phyloP scores from a whole-genome alignment of 2,329 filamentous ascomycete species.

The Aspergillus sojae region DNA sequence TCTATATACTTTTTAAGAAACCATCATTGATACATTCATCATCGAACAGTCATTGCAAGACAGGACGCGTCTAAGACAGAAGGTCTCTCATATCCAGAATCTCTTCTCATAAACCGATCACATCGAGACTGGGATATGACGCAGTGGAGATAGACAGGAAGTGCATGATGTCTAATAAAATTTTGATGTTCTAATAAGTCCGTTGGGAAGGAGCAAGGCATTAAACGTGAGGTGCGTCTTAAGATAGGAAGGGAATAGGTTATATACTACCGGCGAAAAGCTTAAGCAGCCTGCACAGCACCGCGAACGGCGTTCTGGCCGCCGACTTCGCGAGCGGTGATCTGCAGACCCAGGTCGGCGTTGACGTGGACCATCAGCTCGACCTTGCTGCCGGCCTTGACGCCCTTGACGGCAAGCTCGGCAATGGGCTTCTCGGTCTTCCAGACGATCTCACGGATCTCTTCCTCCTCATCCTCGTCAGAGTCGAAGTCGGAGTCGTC shows the following conservation, averaged over 20 bases:
- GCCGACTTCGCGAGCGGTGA: constrained; percentile 83
- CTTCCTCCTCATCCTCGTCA: constrained; percentile 72
- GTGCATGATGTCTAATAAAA: constrained; percentile 8
- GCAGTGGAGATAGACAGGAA: background rate
- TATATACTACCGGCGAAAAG: constrained; percentile 15
- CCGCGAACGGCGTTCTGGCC: constrained; percentile 82
- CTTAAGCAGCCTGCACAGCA: constrained; percentile 47
- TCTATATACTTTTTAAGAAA: constrained; percentile 27
- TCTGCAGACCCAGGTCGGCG: constrained; percentile 75
- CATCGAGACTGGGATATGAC: background rate
- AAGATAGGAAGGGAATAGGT: constrained; percentile 6
- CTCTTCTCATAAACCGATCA: background rate
- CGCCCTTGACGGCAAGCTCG: constrained; percentile 78
- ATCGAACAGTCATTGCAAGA: constrained; percentile 24
- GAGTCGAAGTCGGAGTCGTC: constrained; percentile 66
- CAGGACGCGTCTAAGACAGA: background rate
- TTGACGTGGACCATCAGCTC: constrained; percentile 91
- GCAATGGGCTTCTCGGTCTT: constrained; percentile 81
- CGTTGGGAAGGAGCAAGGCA: constrained; percentile 7
- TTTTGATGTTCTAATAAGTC: constrained; percentile 13
- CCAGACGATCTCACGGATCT: constrained; percentile 88
- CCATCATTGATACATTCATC: constrained; percentile 29
- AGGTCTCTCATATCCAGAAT: background rate
- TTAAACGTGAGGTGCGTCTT: constrained; percentile 9
- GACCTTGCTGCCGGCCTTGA: constrained; percentile 87